Evolutionary conservation across 2,329 filamentous ascomycete species (phyloP), one percentile per base, ranked within the genome.

Genomic region (Trichoderma sp.): DNA sequence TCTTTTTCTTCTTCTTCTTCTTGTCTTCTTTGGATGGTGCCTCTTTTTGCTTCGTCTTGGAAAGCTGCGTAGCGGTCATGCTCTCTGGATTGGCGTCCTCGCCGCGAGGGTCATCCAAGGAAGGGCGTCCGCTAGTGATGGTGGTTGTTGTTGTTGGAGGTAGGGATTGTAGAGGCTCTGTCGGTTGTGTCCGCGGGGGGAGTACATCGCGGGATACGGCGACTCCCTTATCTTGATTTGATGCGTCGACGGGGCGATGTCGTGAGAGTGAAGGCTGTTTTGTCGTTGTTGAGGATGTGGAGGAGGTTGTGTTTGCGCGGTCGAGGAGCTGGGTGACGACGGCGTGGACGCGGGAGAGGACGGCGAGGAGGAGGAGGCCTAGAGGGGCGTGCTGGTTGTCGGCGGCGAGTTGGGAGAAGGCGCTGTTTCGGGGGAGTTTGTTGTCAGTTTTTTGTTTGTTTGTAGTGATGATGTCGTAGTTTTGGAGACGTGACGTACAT

Each of bases 321-420:
- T 28, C n/a, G 58, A 77, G 69, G 10, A 82, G 70, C 7, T 70
- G 71, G 9, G 74, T 74, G 57, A 86, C 74, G 1, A 80, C 74
- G 58, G 77, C 77, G 67, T 83, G 77, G 24, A 89, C 76, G 67
- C 85, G 85, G 4, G 88, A 88, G 65, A 93, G 77, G 1, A 85
- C 77, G 21, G 84, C 87, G 52, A 93, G 74, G 10, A 94, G 81
- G 68, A 91, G 81, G 21, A 92, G 79, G 4, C 91, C 91, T 3
- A 94, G 80, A 4, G 87, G 80, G 2, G 90, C 86, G 75, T 91
- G 91, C 71, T 92, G 90, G 41, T 83, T 85, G 74, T 93, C 90
- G 19, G 88, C 88, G 3, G 89, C 79, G 48, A 94, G 78, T 68
- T 88, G 88, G 1, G 88, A 87, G 74, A 94, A 93, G 1, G 85